A percentile compares a stretch with the other conserved stretches of the same genome.
phyloP scores from a whole-genome alignment of 176 grass and related monocot species.

The Pharus latifolius region DNA sequence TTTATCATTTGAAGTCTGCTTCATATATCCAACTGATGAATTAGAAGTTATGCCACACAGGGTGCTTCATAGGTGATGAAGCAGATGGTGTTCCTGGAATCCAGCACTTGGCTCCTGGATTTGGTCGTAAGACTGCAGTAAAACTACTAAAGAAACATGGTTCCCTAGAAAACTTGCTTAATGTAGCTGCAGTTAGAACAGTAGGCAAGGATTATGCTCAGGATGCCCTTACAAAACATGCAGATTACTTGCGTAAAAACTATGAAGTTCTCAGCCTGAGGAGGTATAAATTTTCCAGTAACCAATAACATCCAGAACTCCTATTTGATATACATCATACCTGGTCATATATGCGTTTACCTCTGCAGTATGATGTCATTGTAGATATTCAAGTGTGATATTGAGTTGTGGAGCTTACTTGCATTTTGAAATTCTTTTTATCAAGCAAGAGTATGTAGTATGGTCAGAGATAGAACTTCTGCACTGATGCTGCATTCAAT shows the following conservation, averaged over 20 bases:
- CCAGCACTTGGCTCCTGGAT: slow-evolving; percentile 66
- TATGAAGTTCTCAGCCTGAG: slow-evolving; percentile 79
- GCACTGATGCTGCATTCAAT: background rate
- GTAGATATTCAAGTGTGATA: background rate
- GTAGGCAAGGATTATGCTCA: slow-evolving; percentile 89
- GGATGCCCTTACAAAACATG: slow-evolving; percentile 69
- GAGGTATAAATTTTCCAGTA: slow-evolving; percentile 28
- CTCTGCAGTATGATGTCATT: background rate
- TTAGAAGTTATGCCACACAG: slow-evolving; percentile 8
- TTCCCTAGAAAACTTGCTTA: slow-evolving; percentile 77
- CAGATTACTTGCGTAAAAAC: slow-evolving; percentile 81
- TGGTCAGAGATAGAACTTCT: background rate
- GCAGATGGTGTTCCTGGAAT: slow-evolving; percentile 93
- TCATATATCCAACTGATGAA: background rate
- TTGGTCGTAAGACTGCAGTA: slow-evolving; percentile 80
- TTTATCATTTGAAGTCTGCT: background rate
- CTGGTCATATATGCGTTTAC: background rate
- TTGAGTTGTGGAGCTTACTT: background rate
- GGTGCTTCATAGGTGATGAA: slow-evolving; percentile 91
- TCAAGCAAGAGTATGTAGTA: background rate
- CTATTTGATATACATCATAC: background rate
- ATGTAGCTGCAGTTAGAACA: slow-evolving; percentile 54
- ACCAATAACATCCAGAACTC: background rate
- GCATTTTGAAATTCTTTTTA: background rate
- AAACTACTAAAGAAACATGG: slow-evolving; percentile 91